A percentile compares a stretch with the other conserved stretches of the same genome.
Evolutionary conservation across 2,329 filamentous ascomycete species (phyloP).

Genomic region (Cladophialophora exuberans): DNA sequence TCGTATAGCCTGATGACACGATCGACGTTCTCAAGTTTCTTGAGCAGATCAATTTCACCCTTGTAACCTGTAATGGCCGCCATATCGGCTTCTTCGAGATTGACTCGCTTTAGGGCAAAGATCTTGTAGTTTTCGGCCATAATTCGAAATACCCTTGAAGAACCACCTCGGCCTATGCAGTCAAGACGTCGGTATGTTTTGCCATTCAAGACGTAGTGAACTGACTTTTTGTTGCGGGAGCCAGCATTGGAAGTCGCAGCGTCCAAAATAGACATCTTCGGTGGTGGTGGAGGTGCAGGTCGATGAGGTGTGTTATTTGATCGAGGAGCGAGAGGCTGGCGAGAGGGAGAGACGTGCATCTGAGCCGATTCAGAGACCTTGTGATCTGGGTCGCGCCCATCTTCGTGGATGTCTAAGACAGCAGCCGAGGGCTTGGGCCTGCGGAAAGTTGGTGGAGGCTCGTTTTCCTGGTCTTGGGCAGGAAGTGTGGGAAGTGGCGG

Average conservation of each 20-base stretch:
- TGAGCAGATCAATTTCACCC: constrained; percentile 90
- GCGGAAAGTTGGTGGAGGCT: constrained; percentile 71
- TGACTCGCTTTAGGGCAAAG: constrained; percentile 90
- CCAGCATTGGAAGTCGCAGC: constrained; percentile 83
- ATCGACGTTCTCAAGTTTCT: constrained; percentile 79
- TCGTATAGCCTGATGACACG: constrained; percentile 89
- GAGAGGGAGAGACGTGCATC: constrained; percentile 45
- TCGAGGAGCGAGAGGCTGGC: constrained; percentile 55
- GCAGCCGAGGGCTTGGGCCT: constrained; percentile 60
- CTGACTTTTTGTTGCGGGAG: constrained; percentile 73
- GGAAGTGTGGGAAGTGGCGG: constrained; percentile 62
- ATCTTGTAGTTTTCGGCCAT: constrained; percentile 97
- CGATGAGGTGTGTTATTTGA: constrained; percentile 75
- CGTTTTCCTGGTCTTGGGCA: constrained; percentile 83
- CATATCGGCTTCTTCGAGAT: constrained; percentile 87
- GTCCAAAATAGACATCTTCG: constrained; percentile 96
- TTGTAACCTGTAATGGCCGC: constrained; percentile 83
- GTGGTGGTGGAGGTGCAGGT: constrained; percentile 75
- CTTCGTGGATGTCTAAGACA: constrained; percentile 61
- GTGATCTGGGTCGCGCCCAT: constrained; percentile 39
- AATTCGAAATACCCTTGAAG: constrained; percentile 91
- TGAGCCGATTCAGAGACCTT: constrained; percentile 48
- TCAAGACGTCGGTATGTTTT: constrained; percentile 89
- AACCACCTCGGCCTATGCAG: constrained; percentile 88
- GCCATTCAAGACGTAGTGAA: constrained; percentile 86